Base-by-base conservation (phyloP, 1,284 basidiomycete species). In the Laetiporus sulphureus region DNA sequence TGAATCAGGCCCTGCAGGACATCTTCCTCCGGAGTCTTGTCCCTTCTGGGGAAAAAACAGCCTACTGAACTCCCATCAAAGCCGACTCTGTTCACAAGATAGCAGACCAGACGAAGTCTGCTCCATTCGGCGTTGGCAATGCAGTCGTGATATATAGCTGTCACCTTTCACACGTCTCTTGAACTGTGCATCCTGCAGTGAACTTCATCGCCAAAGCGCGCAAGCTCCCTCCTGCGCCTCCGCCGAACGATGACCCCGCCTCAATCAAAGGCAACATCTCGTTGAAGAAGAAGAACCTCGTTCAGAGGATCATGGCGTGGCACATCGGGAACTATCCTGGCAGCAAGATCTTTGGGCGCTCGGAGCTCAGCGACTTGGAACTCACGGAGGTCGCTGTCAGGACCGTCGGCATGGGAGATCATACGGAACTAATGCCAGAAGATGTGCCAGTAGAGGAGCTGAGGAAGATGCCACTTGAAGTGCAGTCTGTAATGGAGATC, bases 281-380 rank as follows among this genome's bases (percentile, higher is more conserved):
- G 1, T 19, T 49, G 5, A 52, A 56, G 15, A 35, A 46, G 24
- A 58, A 57, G 22, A 44, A 51, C 21, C 46, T 58, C 15, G 40
- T 45, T 12, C 50, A 49, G 33, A 59, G 58, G 38, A 51, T 55
- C n/a, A 45, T 61, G 5, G 54, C 54, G 3, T 55, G 48, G 37
- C 57, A 59, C 35, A 40, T 56, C 35, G 55, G 47, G 15, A 44
- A 57, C 45, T 45, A 40, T 24, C 51, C 51, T 2, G 50, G 40
- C 15, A 55, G 51, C 25, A 47, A 31, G 11, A 52, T 58, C n/a
- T 61, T 59, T 32, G 58, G 51, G 4, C 42, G 51, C 36, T 41
- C 40, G 4, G 49, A 46, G 13, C 44, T 50, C 6, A 46, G 43
- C 15, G 45, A 50, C 20, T 37, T 61, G 19, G 53, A 48, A 42